Conservation (phyloP, 805 yeast species). For the Myxozyma monticola region DNA sequence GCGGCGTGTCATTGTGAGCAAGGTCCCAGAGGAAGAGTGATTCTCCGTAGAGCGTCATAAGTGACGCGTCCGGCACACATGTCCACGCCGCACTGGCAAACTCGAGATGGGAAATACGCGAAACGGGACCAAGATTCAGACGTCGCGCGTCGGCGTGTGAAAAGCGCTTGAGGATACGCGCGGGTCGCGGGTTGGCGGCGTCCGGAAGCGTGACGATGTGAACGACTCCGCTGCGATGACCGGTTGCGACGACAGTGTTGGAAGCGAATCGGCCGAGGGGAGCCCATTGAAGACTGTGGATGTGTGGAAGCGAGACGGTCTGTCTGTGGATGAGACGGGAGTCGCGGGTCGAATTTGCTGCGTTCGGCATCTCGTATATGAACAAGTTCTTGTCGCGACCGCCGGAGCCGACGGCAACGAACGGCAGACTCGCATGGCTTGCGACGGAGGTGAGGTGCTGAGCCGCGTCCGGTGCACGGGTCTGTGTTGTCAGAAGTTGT, state of each 20-base stretch:
- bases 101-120: constrained; percentile 42
- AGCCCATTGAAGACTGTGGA: constrained; percentile 49
- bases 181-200: constrained; percentile 50
- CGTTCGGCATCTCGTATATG: constrained; percentile 50
- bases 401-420: constrained; percentile 59
- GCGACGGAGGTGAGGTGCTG: constrained; percentile 41
- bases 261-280: constrained; percentile 40
- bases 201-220: constrained; percentile 72
- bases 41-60: constrained; percentile 66
- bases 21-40: constrained; percentile 77
- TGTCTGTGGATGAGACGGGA: constrained; percentile 48
- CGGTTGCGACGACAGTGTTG: constrained; percentile 57
- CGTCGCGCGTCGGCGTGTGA: constrained; percentile 67
- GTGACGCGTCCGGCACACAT: constrained; percentile 46
- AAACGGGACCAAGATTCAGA: constrained; percentile 14
- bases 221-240: constrained; percentile 73
- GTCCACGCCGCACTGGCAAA: constrained; percentile 48
- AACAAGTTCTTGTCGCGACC: constrained; percentile 49
- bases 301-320: constrained; percentile 56
- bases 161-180: constrained; percentile 75
- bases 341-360: background rate
- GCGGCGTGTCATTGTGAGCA: constrained; percentile 59
- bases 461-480: constrained; percentile 43
- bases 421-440: constrained; percentile 40
- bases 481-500: constrained; percentile 30